Percentiles rank a stretch among this genome's conserved stretches.
These are phyloP conservation scores for Fusarium chuoi DNA, from an alignment of 2,329 filamentous ascomycete species.

Conservation along the genomic window DNA sequence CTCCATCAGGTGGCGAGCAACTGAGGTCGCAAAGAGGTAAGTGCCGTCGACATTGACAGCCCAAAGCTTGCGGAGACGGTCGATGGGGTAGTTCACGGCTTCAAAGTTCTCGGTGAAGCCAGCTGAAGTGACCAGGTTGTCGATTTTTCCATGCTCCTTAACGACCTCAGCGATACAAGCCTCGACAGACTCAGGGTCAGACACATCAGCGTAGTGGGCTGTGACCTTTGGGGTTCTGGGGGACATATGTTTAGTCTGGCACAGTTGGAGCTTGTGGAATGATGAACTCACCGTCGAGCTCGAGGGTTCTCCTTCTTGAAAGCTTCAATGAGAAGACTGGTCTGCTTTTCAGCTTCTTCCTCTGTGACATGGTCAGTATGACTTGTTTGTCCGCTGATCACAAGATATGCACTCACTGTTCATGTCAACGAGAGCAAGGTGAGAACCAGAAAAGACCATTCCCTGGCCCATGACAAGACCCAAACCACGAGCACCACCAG, in stretches of 20 bases:
- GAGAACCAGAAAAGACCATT: constrained; percentile 86
- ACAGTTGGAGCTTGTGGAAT: neutral
- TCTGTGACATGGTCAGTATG: constrained; percentile 59
- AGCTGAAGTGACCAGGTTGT: constrained; percentile 93
- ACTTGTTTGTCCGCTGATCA: neutral
- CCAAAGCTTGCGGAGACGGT: constrained; percentile 93
- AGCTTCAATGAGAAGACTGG: constrained; percentile 75
- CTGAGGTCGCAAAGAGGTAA: constrained; percentile 84
- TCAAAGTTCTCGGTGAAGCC: constrained; percentile 97
- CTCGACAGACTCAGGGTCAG: constrained; percentile 81
- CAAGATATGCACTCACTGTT: constrained; percentile 72
- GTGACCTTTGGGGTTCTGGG: constrained; percentile 81
- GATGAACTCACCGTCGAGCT: constrained; percentile 66
- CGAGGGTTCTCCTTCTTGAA: constrained; percentile 85
- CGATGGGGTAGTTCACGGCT: constrained; percentile 88
- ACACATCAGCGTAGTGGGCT: constrained; percentile 89
- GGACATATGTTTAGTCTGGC: neutral
- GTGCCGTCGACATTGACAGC: constrained; percentile 93
- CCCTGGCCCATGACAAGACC: constrained; percentile 94
- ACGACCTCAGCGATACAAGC: constrained; percentile 72
- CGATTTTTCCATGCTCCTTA: constrained; percentile 78
- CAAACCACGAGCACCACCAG: constrained; percentile 88
- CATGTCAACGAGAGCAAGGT: constrained; percentile 92
- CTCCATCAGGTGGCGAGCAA: constrained; percentile 90
- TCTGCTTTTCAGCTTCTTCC: constrained; percentile 84